Percentiles rank a stretch among this genome's conserved stretches.
Evolutionary conservation across 306 rosid species (phyloP).

Genomic region (Morella rubra): DNA sequence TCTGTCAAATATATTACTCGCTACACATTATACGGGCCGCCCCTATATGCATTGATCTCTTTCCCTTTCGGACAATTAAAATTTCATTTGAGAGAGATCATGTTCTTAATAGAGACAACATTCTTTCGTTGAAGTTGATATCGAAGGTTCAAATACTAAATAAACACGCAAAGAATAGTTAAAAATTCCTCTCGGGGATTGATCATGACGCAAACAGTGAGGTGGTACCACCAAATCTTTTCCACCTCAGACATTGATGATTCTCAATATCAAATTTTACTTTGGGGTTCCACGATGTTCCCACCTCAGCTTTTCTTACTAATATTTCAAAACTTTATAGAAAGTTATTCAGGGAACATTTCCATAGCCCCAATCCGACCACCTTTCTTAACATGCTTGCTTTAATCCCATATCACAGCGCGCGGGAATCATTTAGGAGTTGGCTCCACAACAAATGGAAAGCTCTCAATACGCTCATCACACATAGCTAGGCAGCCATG

Average conservation of each 20-base stretch:
- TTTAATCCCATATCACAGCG: slow-evolving; percentile 27
- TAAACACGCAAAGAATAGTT: slow-evolving; percentile 24
- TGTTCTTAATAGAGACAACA: too few species aligned
- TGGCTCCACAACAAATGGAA: slow-evolving; percentile 48
- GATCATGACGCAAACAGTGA: slow-evolving; percentile 21
- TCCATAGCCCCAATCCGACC: slow-evolving; percentile 19
- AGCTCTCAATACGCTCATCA: slow-evolving; percentile 17
- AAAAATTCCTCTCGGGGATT: background rate
- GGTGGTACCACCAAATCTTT: slow-evolving; percentile 10
- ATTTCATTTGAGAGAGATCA: too few species aligned
- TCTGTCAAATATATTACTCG: too few species aligned
- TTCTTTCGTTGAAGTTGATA: too few species aligned
- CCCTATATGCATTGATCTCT: too few species aligned
- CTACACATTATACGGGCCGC: too few species aligned
- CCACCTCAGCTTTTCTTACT: slow-evolving; percentile 2
- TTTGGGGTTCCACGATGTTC: slow-evolving; percentile 5
- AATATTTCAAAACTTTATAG: background rate
- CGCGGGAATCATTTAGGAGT: slow-evolving; percentile 23
- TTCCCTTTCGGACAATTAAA: too few species aligned
- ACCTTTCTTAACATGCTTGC: slow-evolving; percentile 26
- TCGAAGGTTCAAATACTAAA: background rate
- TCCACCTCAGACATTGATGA: slow-evolving; percentile 27
- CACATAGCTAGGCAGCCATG: slow-evolving; percentile 42
- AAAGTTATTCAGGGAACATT: slow-evolving; percentile 40
- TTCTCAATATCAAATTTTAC: slow-evolving; percentile 18